Evolutionary conservation across 2,329 filamentous ascomycete genomes (phyloP).

Genomic region (Fusarium tricinctum): DNA sequence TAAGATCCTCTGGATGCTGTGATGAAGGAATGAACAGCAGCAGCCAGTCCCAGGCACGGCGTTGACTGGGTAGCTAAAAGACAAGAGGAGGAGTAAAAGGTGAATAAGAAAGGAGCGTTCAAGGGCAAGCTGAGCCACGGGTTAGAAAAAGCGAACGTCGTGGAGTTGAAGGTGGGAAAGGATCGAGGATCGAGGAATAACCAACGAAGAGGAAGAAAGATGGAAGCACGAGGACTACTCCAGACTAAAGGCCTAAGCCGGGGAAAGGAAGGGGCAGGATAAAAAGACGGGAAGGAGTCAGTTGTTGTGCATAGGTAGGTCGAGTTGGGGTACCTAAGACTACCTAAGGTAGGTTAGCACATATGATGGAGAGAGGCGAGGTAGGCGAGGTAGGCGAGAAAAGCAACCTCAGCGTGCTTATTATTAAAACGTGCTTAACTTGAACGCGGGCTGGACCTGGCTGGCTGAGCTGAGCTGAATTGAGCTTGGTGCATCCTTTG

Average conservation of each 20-base stretch:
- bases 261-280: constrained; percentile 23
- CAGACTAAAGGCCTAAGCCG: not conserved
- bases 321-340: constrained; percentile 9
- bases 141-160: constrained; percentile 34
- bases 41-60: constrained; percentile 23
- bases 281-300: constrained; percentile 28
- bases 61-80: constrained; percentile 20
- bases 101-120: constrained; percentile 34
- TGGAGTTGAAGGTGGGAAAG: constrained; percentile 27
- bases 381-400: not conserved
- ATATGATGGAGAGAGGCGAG: no score
- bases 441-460: not conserved
- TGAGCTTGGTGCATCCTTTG: constrained; percentile 7
- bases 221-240: constrained; percentile 3
- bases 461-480: no score
- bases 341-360: no score
- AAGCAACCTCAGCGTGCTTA: constrained; percentile 1
- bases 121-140: constrained; percentile 13
- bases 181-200: constrained; percentile 23
- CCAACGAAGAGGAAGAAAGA: constrained; percentile 29
- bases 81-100: constrained; percentile 14
- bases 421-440: no score
- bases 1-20: constrained; percentile 30
- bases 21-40: constrained; percentile 39
- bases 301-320: constrained; percentile 5